These are phyloP conservation scores for Aurinia saxatilis DNA, from an alignment of 345 rosid genomes.

Conservation along the genomic window DNA sequence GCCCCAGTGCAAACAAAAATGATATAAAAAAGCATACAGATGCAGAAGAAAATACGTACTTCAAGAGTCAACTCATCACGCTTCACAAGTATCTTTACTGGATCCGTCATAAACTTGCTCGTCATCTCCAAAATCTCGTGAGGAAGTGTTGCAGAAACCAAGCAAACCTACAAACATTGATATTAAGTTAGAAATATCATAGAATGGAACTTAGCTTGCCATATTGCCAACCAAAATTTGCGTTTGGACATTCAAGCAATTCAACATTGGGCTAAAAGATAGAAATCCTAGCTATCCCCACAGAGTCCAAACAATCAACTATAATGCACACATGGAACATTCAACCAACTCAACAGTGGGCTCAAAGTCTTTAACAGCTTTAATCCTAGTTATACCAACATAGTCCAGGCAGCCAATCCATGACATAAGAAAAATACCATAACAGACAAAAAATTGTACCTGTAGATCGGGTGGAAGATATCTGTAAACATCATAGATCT, in stretches of 20 bases:
- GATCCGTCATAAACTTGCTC: conserved; percentile 89
- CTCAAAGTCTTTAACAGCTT: background rate
- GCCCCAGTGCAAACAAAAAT: background rate
- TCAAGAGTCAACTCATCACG: conserved; percentile 98
- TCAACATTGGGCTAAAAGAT: background rate
- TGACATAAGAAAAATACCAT: background rate
- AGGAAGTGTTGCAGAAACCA: conserved; percentile 96
- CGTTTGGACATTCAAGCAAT: background rate
- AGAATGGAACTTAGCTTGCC: background rate
- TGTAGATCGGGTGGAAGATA: conserved; percentile 98
- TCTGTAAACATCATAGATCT: conserved; percentile 89
- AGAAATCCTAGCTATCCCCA: background rate
- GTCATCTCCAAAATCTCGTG: conserved; percentile 97
- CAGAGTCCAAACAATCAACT: background rate
- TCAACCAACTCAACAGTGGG: background rate
- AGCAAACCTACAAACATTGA: conserved; percentile 46
- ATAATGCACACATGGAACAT: background rate
- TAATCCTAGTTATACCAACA: background rate
- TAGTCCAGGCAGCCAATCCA: background rate
- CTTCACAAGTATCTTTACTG: conserved; percentile 91
- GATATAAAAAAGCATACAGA: background rate
- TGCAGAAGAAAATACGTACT: conserved; percentile 34
- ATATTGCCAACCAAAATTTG: background rate
- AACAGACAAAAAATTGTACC: conserved; percentile 35
- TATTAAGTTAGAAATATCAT: background rate